Percentiles rank a stretch among this genome's conserved stretches.
Conservation (phyloP, 805 yeast genomes). For the Wilhelminamyces savonicus region DNA sequence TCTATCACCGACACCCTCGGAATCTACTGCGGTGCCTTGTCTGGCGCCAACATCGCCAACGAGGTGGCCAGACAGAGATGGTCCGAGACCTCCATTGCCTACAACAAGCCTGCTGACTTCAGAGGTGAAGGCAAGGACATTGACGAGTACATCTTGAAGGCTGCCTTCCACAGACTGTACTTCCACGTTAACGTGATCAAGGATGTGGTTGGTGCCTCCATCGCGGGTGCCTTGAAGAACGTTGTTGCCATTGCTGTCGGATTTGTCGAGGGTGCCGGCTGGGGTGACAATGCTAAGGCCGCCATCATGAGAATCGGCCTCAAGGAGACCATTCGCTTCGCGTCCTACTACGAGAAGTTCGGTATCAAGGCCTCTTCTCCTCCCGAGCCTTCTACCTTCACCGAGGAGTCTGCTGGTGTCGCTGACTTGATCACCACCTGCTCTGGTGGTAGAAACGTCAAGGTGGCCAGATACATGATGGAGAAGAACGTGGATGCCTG, state of each 20-base stretch:
- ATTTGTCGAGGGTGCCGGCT: slow-evolving; percentile 92
- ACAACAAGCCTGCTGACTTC: slow-evolving; percentile 66
- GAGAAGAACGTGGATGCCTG: slow-evolving; percentile 34
- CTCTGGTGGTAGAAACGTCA: slow-evolving; percentile 43
- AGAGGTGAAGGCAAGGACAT: slow-evolving; percentile 64
- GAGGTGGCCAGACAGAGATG: slow-evolving; percentile 94
- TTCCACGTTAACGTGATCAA: slow-evolving; percentile 92
- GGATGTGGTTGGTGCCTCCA: slow-evolving; percentile 93
- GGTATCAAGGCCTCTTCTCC: slow-evolving; percentile 44
- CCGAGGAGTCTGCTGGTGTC: slow-evolving; percentile 51
- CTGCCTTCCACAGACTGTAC: slow-evolving; percentile 93
- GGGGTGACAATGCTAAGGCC: slow-evolving; percentile 99
- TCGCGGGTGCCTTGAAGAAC: slow-evolving; percentile 96
- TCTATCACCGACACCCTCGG: slow-evolving; percentile 76
- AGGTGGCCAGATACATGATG: slow-evolving; percentile 41
- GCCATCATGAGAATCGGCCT: slow-evolving; percentile 96
- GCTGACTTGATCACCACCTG: slow-evolving; percentile 45
- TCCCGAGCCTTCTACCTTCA: slow-evolving; percentile 75
- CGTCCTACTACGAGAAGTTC: slow-evolving; percentile 51
- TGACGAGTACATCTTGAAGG: slow-evolving; percentile 65
- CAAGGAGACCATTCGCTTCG: slow-evolving; percentile 83
- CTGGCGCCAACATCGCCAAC: slow-evolving; percentile 96
- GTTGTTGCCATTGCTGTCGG: slow-evolving; percentile 96
- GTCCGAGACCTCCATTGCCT: slow-evolving; percentile 98
- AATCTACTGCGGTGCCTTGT: slow-evolving; percentile 89